Evolutionary conservation across 2,329 filamentous ascomycete species (phyloP), one percentile per base, ranked within the genome.

Genomic region (Aspergillus nomiae): DNA sequence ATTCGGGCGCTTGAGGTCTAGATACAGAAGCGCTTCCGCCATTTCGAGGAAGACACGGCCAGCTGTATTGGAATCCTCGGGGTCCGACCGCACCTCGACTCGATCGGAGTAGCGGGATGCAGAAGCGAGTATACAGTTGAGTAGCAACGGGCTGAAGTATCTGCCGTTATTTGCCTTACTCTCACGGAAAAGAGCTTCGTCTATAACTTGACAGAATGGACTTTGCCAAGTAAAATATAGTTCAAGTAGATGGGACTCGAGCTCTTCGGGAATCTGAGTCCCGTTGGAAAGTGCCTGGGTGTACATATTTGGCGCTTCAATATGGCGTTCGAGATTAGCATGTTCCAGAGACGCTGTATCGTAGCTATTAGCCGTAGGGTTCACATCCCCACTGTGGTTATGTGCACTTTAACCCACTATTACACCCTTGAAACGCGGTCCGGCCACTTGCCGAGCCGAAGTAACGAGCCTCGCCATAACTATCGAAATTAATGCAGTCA

Each of bases 161-260:
- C 72, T 66, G 0, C 75, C 76, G 1, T 67, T 62, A n/a, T n/a
- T 58, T 6, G 57, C 60, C 59, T 69, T 64, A 38, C 72, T 74
- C 3, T 75, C 61, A n/a, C 76, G 71, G 59, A 79, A 79, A 0
- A 79, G 64, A 7, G 48, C 59, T 46, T 79, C 77, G 38, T 79
- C 72, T 1, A 78, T 70, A 0, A 78, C 62, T 19, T 77, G 75
- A 12, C 65, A 68, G 73, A 76, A 78, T 0, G 77, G 76, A 14
- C 76, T 71, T 21, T 79, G 74, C 73, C 77, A 79, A 10, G 68
- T 64, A 46, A 79, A 79, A 58, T 76, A 79, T 0, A 77, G 58
- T 30, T 76, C 71, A 9, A 79, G 69, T 9, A 74, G 60, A 45
- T 78, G 70, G 14, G 69, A 65, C 55, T 72, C 66, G 1, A 78